Percentiles rank a stretch among this genome's conserved stretches.
These are phyloP conservation scores for Colletotrichum musicola DNA, from an alignment of 2,329 filamentous ascomycete species.

Conservation along the genomic window DNA sequence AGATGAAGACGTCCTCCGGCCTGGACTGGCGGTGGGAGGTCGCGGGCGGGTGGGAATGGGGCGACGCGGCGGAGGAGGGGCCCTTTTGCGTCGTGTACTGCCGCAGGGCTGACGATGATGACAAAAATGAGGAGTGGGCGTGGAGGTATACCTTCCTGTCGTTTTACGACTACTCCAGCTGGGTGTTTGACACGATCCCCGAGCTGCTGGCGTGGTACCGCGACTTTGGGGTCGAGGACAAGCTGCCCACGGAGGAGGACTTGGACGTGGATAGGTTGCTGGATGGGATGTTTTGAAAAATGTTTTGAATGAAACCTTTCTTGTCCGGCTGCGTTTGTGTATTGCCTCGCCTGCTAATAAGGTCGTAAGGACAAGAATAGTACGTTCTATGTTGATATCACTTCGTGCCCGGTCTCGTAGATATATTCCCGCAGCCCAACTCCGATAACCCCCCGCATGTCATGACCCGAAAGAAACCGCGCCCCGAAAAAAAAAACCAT, in stretches of 20 bases:
- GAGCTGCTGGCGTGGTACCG: slow-evolving; percentile 9
- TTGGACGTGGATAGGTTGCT: not conserved
- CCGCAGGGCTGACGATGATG: not conserved
- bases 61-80: not conserved
- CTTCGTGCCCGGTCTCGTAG: too few species aligned
- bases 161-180: not conserved
- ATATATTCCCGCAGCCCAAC: too few species aligned
- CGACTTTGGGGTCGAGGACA: not conserved
- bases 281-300: not conserved
- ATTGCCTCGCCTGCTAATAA: too few species aligned
- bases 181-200: not conserved
- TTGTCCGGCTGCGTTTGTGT: too few species aligned
- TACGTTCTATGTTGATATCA: too few species aligned
- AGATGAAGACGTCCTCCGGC: not conserved
- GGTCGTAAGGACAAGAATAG: too few species aligned
- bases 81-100: slow-evolving; percentile 17
- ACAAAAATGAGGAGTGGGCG: not conserved
- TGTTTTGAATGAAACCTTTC: too few species aligned
- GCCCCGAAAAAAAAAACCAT: not conserved
- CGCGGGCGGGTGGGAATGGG: slow-evolving; percentile 1
- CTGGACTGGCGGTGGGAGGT: slow-evolving; percentile 8
- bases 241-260: not conserved
- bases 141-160: slow-evolving; percentile 9
- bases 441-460: too few species aligned
- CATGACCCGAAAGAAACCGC: too few species aligned